Evolutionary conservation across 345 rosid genomes (phyloP).

Genomic region (Hypericum androsaemum): DNA sequence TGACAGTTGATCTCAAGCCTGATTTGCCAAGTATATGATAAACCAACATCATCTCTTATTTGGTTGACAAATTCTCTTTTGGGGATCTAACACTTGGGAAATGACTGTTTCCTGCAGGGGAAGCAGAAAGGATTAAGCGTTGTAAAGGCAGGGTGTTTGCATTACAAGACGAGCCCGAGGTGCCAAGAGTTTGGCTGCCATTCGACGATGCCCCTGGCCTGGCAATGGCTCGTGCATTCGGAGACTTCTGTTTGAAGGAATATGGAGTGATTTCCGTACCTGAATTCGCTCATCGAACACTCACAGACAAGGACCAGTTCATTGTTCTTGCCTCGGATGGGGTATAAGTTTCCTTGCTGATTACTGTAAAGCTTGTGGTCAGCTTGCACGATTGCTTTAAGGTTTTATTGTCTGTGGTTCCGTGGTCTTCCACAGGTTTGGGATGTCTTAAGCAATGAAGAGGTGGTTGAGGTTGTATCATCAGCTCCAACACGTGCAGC

Average conservation of each 20-base stretch:
- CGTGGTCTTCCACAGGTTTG: slow-evolving; percentile 49
- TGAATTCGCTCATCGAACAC: slow-evolving; percentile 76
- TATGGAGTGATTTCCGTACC: slow-evolving; percentile 95
- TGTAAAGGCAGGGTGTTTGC: slow-evolving; percentile 99
- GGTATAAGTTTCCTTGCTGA: slow-evolving; percentile 32
- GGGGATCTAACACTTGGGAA: not conserved
- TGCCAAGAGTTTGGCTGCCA: slow-evolving; percentile 94
- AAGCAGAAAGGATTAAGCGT: slow-evolving; percentile 89
- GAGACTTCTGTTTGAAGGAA: slow-evolving; percentile 97
- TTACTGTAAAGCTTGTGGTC: not conserved
- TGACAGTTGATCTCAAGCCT: slow-evolving; percentile 94
- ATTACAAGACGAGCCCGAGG: slow-evolving; percentile 98
- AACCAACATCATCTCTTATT: slow-evolving; percentile 1
- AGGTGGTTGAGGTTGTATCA: slow-evolving; percentile 85
- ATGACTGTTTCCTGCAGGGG: slow-evolving; percentile 38
- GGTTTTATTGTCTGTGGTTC: not conserved
- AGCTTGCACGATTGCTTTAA: no score
- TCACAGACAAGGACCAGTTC: slow-evolving; percentile 85
- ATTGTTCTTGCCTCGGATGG: slow-evolving; percentile 98
- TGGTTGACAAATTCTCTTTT: slow-evolving; percentile 4
- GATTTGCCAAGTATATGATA: slow-evolving; percentile 84
- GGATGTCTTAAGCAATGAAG: slow-evolving; percentile 97
- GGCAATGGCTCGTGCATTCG: slow-evolving; percentile 99
- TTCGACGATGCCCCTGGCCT: slow-evolving; percentile 99
- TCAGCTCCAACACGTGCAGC: slow-evolving; percentile 71